Evolutionary conservation across 306 rosid species (phyloP).

Genomic region (Inga laurina): DNA sequence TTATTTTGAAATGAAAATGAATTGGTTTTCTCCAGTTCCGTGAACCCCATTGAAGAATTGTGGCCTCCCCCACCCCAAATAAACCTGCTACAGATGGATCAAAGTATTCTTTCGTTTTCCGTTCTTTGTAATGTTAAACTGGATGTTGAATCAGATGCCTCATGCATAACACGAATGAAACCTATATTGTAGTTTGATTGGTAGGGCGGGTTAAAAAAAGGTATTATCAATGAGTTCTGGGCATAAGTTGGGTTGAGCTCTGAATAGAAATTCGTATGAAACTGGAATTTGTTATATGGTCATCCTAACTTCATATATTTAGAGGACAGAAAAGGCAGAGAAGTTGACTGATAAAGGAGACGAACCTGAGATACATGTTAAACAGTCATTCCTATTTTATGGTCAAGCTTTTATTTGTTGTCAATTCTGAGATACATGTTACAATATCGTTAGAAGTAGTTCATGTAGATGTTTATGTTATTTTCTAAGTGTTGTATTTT

Average conservation of each 20-base stretch:
- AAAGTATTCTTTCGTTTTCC: not conserved
- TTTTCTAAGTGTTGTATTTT: not conserved
- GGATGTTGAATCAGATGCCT: not conserved
- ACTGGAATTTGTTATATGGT: constrained; percentile 12
- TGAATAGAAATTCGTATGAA: constrained; percentile 9
- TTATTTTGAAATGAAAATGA: not conserved
- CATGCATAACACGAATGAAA: not conserved
- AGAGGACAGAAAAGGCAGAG: not conserved
- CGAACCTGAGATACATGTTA: not conserved
- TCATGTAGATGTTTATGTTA: not conserved
- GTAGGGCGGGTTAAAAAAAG: not conserved
- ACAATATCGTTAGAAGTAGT: constrained; percentile 9
- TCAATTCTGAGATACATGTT: not conserved
- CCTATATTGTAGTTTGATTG: not conserved
- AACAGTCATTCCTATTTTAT: not conserved
- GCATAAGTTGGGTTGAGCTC: not conserved
- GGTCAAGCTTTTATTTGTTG: not conserved
- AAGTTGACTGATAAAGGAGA: constrained; percentile 9
- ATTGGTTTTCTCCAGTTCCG: not conserved
- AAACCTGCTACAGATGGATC: not conserved
- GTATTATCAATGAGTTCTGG: not conserved
- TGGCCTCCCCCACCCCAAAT: not conserved
- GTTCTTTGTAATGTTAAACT: constrained; percentile 8
- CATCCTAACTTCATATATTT: not conserved
- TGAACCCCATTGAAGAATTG: not conserved